Evolutionary conservation across 179 eudicot species (phyloP).

Genomic region (Silene vulgaris): DNA sequence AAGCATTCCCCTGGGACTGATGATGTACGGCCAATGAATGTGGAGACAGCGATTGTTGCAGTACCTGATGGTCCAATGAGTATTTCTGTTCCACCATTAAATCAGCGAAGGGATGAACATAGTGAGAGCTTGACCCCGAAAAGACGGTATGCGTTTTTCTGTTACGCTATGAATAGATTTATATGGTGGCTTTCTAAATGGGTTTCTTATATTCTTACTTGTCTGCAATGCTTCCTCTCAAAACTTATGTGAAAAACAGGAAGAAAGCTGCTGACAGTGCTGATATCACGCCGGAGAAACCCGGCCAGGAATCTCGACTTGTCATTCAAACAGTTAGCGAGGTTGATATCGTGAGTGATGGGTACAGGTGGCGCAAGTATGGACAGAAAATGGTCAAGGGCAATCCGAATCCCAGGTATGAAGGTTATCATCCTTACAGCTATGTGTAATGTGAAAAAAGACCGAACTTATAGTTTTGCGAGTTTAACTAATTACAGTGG

Average conservation of each 20-base stretch:
- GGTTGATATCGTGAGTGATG: conserved; percentile 82
- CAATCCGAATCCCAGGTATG: conserved; percentile 81
- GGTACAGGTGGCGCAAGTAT: conserved; percentile 95
- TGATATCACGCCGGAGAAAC: conserved; percentile 39
- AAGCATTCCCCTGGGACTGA: conserved; percentile 32
- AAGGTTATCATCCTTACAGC: not conserved
- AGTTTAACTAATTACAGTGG: too few species aligned
- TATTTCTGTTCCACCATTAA: conserved; percentile 29
- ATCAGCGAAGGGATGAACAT: conserved; percentile 33
- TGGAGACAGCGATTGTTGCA: conserved; percentile 28
- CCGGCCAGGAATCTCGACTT: conserved; percentile 47
- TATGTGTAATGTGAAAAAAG: not conserved
- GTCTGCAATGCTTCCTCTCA: conserved; percentile 8
- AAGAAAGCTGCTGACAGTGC: conserved; percentile 44
- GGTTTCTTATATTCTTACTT: conserved; percentile 7
- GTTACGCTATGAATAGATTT: conserved; percentile 5
- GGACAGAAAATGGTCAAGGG: conserved; percentile 96
- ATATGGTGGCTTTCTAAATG: conserved; percentile 3
- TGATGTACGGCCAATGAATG: conserved; percentile 30
- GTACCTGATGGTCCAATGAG: conserved; percentile 26
- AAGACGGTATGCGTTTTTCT: conserved; percentile 43
- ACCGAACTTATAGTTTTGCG: not conserved
- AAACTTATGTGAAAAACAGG: conserved; percentile 34
- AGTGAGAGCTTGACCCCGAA: conserved; percentile 35
- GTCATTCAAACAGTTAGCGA: conserved; percentile 70